Conservation (phyloP, 768 basidiomycete species). For the Suillus subalutaceus region DNA sequence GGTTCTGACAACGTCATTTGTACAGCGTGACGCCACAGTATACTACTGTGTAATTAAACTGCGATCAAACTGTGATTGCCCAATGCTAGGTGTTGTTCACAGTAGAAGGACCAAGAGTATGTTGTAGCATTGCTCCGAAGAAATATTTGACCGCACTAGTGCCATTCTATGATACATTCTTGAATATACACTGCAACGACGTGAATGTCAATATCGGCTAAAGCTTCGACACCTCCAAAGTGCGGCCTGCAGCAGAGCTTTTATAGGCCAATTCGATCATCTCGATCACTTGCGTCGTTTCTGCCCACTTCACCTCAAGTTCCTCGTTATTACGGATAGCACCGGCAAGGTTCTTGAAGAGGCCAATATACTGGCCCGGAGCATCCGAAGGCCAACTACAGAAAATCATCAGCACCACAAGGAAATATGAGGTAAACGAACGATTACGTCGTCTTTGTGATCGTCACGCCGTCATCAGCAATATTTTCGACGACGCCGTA, state of each 20-base stretch:
- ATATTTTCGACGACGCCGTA: slow-evolving; percentile 67
- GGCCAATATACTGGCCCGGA: slow-evolving; percentile 57
- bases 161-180: neutral
- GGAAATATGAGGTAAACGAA: slow-evolving; percentile 30
- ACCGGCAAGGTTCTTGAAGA: slow-evolving; percentile 69
- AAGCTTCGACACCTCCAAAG: slow-evolving; percentile 35
- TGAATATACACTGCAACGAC: neutral
- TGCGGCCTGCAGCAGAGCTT: slow-evolving; percentile 64
- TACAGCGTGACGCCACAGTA: neutral
- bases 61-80: neutral
- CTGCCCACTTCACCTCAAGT: slow-evolving; percentile 70
- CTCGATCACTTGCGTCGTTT: slow-evolving; percentile 71
- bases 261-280: slow-evolving; percentile 75
- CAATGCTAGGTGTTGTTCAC: neutral
- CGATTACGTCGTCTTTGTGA: slow-evolving; percentile 36
- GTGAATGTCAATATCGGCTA: neutral
- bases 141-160: neutral
- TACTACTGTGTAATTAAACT: neutral
- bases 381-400: slow-evolving; percentile 65
- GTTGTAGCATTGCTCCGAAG: neutral
- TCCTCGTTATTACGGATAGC: slow-evolving; percentile 59
- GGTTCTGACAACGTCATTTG: neutral
- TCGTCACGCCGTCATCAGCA: slow-evolving; percentile 42
- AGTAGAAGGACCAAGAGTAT: neutral
- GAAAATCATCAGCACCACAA: slow-evolving; percentile 17